phyloP scores from a whole-genome alignment of 1,284 basidiomycete species.

The Naganishia albida region DNA sequence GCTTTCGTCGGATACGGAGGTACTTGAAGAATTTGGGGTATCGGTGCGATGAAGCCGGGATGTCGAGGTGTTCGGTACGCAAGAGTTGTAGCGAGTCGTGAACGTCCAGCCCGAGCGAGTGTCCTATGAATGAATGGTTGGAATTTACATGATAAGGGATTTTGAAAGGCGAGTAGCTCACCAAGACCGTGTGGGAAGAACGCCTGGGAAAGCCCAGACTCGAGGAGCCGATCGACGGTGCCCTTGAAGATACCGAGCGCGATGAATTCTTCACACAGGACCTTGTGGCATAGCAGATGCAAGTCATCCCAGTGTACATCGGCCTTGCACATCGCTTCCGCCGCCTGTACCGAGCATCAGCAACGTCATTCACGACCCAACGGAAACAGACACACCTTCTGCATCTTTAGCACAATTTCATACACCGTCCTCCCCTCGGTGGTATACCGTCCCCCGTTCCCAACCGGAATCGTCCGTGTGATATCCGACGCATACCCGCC shows the following conservation, averaged over 20 bases:
- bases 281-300: constrained; percentile 75
- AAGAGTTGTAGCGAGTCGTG: constrained; percentile 61
- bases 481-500: constrained; percentile 58
- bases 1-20: constrained; percentile 69
- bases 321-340: constrained; percentile 68
- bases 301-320: constrained; percentile 81
- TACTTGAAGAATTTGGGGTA: constrained; percentile 72
- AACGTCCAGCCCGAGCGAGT: constrained; percentile 84
- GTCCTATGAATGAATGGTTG: constrained; percentile 56
- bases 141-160: too few relatives aligned
- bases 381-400: constrained; percentile 60
- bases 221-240: constrained; percentile 68
- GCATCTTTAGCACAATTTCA: constrained; percentile 82
- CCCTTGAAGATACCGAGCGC: constrained; percentile 77
- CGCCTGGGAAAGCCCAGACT: constrained; percentile 71
- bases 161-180: constrained; percentile 28
- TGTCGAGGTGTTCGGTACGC: constrained; percentile 37
- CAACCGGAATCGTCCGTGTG: constrained; percentile 59
- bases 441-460: constrained; percentile 84
- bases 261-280: constrained; percentile 75
- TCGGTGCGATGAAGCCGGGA: constrained; percentile 47
- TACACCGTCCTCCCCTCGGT: constrained; percentile 76
- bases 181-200: constrained; percentile 88
- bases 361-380: neutral
- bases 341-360: constrained; percentile 56